phyloP scores from a whole-genome alignment of 192 early-diverging fungal genomes.

The Rhizophagus sp. region DNA sequence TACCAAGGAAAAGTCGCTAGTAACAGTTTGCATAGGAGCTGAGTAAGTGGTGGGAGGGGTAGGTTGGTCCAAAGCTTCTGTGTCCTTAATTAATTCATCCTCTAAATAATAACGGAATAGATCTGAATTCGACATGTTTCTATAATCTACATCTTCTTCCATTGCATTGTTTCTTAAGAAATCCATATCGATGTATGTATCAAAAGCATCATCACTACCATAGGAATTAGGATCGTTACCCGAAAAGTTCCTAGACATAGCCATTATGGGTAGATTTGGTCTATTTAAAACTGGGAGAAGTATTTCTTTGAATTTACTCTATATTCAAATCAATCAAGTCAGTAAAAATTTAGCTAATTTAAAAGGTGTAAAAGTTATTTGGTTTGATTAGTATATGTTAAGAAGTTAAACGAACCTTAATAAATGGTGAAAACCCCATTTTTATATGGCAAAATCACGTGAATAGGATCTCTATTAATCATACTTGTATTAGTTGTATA shows the following conservation, averaged over 20 bases:
- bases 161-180: conserved; percentile 22
- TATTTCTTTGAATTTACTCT: too few relatives aligned
- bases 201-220: conserved; percentile 15
- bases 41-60: neutral
- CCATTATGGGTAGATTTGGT: neutral
- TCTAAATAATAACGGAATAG: conserved; percentile 29
- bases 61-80: neutral
- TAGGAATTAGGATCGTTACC: neutral
- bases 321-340: too few relatives aligned
- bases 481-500: too few relatives aligned
- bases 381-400: too few relatives aligned
- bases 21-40: conserved; percentile 5
- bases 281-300: too few relatives aligned
- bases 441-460: too few relatives aligned
- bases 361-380: too few relatives aligned
- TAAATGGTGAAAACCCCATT: too few relatives aligned
- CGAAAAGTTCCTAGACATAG: neutral
- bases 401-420: too few relatives aligned
- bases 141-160: conserved; percentile 27
- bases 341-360: too few relatives aligned
- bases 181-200: conserved; percentile 20
- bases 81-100: conserved; percentile 18
- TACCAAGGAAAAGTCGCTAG: conserved; percentile 7
- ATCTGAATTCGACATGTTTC: conserved; percentile 21
- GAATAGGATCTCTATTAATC: too few relatives aligned